Conservation (phyloP, 73 alveolate species). For the Uronychia setigera region DNA sequence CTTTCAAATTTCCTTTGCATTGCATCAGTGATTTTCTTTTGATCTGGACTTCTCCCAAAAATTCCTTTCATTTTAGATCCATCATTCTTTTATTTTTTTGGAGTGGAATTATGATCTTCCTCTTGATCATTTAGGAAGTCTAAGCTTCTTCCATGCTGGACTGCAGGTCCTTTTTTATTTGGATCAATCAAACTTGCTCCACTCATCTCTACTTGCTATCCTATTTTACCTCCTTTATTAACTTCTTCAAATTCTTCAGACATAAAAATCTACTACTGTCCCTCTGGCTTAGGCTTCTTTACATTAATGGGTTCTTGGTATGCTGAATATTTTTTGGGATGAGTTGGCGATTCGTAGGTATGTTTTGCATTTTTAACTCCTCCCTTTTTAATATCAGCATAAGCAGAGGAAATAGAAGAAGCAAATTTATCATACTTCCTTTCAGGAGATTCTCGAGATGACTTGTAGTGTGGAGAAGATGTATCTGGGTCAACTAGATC, state of each 20-base stretch:
- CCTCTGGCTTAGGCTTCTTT: no score
- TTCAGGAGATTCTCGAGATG: no score
- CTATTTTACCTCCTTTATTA: background rate
- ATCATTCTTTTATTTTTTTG: background rate
- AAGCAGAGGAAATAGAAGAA: background rate
- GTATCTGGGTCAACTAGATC: slow-evolving; percentile 5
- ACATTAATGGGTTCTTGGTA: no score
- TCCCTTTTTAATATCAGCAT: background rate
- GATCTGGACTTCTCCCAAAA: no score
- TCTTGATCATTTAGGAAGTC: background rate
- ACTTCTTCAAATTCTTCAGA: no score
- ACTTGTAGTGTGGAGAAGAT: no score
- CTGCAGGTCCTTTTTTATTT: background rate
- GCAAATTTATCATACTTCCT: no score
- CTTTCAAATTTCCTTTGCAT: background rate
- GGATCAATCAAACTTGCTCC: background rate
- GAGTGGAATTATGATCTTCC: background rate
- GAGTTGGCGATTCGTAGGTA: no score
- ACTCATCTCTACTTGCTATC: background rate
- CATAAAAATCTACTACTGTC: no score
- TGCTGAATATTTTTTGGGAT: no score
- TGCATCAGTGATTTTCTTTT: background rate
- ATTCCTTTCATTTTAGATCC: no score
- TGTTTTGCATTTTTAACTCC: background rate
- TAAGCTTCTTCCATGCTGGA: background rate